phyloP scores from a whole-genome alignment of 768 basidiomycete genomes.

The Agrocybe chaxingu region DNA sequence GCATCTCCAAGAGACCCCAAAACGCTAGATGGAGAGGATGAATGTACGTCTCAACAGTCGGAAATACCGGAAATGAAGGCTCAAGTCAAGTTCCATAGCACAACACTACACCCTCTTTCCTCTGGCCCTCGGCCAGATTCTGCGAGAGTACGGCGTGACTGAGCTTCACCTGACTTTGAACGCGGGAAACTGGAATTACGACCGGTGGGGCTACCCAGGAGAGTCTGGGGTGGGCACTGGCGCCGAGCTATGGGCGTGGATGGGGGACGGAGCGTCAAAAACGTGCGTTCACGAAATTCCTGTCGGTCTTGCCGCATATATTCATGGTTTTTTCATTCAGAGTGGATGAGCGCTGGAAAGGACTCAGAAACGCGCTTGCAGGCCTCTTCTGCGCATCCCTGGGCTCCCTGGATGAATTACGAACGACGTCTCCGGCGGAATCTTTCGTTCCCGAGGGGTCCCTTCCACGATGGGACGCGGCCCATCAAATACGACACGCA shows the following conservation, averaged over 20 bases:
- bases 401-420: conserved; percentile 69
- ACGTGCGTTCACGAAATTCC: conserved; percentile 35
- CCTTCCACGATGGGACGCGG: conserved; percentile 42
- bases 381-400: conserved; percentile 95
- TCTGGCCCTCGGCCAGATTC: conserved; percentile 79
- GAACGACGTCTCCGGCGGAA: conserved; percentile 63
- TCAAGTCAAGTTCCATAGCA: conserved; percentile 33
- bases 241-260: conserved; percentile 91
- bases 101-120: conserved; percentile 90
- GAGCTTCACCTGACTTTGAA: conserved; percentile 89
- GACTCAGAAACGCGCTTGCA: conserved; percentile 83
- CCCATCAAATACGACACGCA: conserved; percentile 68
- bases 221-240: conserved; percentile 78
- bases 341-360: conserved; percentile 76
- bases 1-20: conserved; percentile 54
- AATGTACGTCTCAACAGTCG: conserved; percentile 28
- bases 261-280: conserved; percentile 59
- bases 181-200: conserved; percentile 89
- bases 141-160: conserved; percentile 81
- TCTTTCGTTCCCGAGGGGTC: conserved; percentile 63
- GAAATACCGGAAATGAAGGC: not conserved
- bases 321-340: conserved; percentile 20
- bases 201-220: conserved; percentile 78
- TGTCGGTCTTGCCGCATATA: conserved; percentile 5
- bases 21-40: conserved; percentile 45